A percentile compares a stretch with the other conserved stretches of the same genome.
phyloP scores from a whole-genome alignment of 2,329 filamentous ascomycete species.

The Cyclaneusma minus region DNA sequence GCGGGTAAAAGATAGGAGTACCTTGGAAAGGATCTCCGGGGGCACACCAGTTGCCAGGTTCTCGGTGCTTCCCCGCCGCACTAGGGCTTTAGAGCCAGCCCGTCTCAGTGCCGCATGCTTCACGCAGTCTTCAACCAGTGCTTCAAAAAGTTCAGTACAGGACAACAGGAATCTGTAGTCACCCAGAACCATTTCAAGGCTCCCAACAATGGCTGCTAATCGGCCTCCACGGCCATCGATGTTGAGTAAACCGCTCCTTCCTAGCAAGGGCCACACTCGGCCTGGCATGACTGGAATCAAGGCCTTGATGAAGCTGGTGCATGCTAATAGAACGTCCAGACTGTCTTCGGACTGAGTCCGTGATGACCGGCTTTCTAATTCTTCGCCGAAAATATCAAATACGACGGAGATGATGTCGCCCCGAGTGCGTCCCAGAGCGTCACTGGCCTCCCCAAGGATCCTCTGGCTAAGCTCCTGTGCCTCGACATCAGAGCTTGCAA shows the following conservation, averaged over 20 bases:
- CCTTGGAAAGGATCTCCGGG: slow-evolving; percentile 58
- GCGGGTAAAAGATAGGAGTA: slow-evolving; percentile 58
- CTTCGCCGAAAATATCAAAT: slow-evolving; percentile 70
- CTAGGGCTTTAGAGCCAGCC: slow-evolving; percentile 31
- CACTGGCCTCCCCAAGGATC: slow-evolving; percentile 43
- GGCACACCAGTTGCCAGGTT: slow-evolving; percentile 57
- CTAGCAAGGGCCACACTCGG: slow-evolving; percentile 79
- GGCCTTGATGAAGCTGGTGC: slow-evolving; percentile 64
- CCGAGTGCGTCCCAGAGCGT: slow-evolving; percentile 34
- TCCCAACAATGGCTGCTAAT: slow-evolving; percentile 65
- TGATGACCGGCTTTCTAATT: slow-evolving; percentile 30
- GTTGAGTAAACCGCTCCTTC: slow-evolving; percentile 65
- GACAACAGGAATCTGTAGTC: slow-evolving; percentile 65
- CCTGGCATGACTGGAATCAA: slow-evolving; percentile 60
- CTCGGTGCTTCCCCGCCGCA: slow-evolving; percentile 28
- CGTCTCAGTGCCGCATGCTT: slow-evolving; percentile 52
- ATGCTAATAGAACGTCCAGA: slow-evolving; percentile 52
- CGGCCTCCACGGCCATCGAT: slow-evolving; percentile 62
- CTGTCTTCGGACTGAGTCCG: slow-evolving; percentile 23
- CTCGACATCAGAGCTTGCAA: slow-evolving; percentile 5
- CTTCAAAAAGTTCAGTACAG: slow-evolving; percentile 58
- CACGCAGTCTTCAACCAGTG: slow-evolving; percentile 62
- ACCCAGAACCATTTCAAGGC: slow-evolving; percentile 61
- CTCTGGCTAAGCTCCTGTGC: slow-evolving; percentile 19
- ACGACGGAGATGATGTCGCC: slow-evolving; percentile 69